Evolutionary conservation across 2,329 filamentous ascomycete genomes (phyloP).

Genomic region (Cytospora paraplurivora): DNA sequence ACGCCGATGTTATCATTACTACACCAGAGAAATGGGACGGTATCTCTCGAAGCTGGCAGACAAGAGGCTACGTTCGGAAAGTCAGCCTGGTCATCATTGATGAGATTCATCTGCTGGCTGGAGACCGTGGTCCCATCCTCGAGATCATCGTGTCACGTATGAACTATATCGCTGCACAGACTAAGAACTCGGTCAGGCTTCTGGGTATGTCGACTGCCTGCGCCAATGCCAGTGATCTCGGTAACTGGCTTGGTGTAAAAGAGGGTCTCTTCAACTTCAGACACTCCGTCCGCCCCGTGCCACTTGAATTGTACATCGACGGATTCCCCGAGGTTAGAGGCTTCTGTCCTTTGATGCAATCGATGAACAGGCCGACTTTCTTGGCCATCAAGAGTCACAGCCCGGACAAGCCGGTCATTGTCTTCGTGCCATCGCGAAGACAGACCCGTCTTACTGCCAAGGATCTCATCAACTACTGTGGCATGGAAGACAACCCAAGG

Average conservation of each 20-base stretch:
- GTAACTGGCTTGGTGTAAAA: constrained; percentile 96
- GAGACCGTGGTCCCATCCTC: constrained; percentile 93
- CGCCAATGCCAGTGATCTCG: constrained; percentile 91
- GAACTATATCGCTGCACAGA: constrained; percentile 98
- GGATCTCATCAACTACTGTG: constrained; percentile 95
- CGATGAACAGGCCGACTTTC: constrained; percentile 97
- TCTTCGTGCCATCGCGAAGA: constrained; percentile 93
- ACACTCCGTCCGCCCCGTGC: constrained; percentile 94
- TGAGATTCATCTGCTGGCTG: constrained; percentile 95
- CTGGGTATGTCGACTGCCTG: constrained; percentile 99
- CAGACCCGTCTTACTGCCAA: constrained; percentile 95
- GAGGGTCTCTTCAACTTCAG: constrained; percentile 96
- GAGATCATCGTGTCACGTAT: constrained; percentile 94
- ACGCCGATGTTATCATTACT: constrained; percentile 97
- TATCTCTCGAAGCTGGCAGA: constrained; percentile 98
- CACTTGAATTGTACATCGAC: constrained; percentile 94
- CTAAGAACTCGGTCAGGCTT: constrained; percentile 82
- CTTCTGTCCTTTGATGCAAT: constrained; percentile 97
- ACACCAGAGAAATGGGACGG: constrained; percentile 99
- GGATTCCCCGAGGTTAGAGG: constrained; percentile 94
- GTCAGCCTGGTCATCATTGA: constrained; percentile 97
- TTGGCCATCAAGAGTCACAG: constrained; percentile 95
- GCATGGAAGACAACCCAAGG: constrained; percentile 96
- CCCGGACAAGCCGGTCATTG: constrained; percentile 94
- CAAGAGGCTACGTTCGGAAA: constrained; percentile 90